Evolutionary conservation across 2,329 filamentous ascomycete genomes (phyloP).

Genomic region (Pseudovirgaria hyperparasitica): DNA sequence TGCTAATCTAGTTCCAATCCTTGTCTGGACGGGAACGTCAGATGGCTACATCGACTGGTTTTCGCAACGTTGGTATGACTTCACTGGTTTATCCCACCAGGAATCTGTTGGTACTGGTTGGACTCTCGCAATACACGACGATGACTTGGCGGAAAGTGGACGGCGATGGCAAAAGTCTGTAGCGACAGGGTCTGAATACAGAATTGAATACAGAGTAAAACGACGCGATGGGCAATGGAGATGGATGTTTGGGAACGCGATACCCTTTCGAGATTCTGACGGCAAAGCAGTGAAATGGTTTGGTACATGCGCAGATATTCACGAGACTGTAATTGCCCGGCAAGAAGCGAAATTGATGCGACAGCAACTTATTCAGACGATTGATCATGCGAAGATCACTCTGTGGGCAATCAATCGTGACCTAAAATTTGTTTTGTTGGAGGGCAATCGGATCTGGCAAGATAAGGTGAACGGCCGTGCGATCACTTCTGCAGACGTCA

Average conservation of each 20-base stretch:
- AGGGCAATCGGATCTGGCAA: slow-evolving; percentile 46
- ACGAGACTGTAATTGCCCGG: slow-evolving; percentile 59
- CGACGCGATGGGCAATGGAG: slow-evolving; percentile 57
- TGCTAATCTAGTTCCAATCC: slow-evolving; percentile 47
- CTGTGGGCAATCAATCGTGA: slow-evolving; percentile 59
- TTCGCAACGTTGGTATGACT: slow-evolving; percentile 67
- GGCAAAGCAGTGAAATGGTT: slow-evolving; percentile 68
- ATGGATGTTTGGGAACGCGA: slow-evolving; percentile 65
- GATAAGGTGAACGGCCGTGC: slow-evolving; percentile 20
- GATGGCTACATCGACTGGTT: slow-evolving; percentile 61
- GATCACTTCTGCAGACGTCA: slow-evolving; percentile 19
- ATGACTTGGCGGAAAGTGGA: slow-evolving; percentile 48
- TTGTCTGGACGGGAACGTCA: slow-evolving; percentile 60
- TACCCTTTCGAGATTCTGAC: slow-evolving; percentile 53
- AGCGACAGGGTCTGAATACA: slow-evolving; percentile 51
- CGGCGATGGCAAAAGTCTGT: slow-evolving; percentile 51
- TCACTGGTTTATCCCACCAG: slow-evolving; percentile 54
- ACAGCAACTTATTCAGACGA: slow-evolving; percentile 60
- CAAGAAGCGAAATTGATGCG: slow-evolving; percentile 52
- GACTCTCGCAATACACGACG: slow-evolving; percentile 53
- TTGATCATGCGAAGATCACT: slow-evolving; percentile 62
- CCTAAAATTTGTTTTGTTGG: slow-evolving; percentile 52
- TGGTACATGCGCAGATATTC: slow-evolving; percentile 68
- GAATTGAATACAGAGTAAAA: slow-evolving; percentile 57
- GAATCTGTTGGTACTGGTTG: slow-evolving; percentile 51